phyloP scores from a whole-genome alignment of 306 rosid species.

The Trifolium pratense region DNA sequence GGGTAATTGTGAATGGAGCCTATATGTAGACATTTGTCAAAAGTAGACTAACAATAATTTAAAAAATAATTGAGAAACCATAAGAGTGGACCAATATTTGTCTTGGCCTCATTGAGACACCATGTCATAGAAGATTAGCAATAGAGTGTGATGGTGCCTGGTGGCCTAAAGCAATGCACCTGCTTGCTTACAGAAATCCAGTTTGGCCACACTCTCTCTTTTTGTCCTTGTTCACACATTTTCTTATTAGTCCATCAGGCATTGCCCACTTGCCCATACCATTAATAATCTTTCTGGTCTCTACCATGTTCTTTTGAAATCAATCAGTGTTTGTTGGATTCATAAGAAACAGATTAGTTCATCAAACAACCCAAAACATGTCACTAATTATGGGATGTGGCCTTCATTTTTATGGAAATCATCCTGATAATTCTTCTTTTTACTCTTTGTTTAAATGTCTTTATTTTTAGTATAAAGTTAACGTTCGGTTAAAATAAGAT shows the following conservation, averaged over 20 bases:
- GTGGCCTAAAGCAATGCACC: slow-evolving; percentile 26
- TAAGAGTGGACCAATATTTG: slow-evolving; percentile 33
- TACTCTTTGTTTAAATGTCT: too few species aligned
- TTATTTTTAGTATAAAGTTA: too few species aligned
- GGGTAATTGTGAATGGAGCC: slow-evolving; percentile 1
- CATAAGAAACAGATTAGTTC: neutral
- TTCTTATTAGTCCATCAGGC: neutral
- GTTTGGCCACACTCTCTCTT: slow-evolving; percentile 4
- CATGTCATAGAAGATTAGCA: slow-evolving; percentile 25
- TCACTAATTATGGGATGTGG: neutral
- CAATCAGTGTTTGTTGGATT: neutral
- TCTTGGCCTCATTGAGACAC: slow-evolving; percentile 41
- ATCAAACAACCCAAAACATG: neutral
- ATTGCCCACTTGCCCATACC: slow-evolving; percentile 4
- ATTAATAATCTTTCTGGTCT: neutral
- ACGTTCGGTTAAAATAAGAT: too few species aligned
- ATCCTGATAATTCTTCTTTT: too few species aligned
- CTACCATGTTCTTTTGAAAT: neutral
- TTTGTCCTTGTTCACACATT: slow-evolving; percentile 14
- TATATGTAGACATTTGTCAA: neutral
- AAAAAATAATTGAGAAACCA: neutral
- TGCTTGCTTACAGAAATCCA: slow-evolving; percentile 7
- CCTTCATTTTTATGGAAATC: neutral
- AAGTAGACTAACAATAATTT: neutral
- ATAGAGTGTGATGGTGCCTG: slow-evolving; percentile 21